Percentiles rank a stretch among this genome's conserved stretches.
Conservation (phyloP, 2,329 filamentous ascomycete genomes). For the Pyricularia grisea region DNA sequence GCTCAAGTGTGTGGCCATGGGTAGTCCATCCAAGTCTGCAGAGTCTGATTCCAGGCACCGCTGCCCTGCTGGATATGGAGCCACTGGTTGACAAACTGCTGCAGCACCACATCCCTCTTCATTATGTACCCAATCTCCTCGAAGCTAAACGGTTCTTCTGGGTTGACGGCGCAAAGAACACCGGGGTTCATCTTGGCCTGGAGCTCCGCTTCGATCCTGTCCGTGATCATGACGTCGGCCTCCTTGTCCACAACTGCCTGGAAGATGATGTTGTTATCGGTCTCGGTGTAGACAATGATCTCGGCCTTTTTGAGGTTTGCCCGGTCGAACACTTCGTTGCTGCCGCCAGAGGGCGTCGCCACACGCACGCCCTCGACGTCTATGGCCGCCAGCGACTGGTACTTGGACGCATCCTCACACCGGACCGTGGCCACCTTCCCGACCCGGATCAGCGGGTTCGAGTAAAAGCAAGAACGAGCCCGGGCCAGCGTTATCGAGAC, state of each 20-base stretch:
- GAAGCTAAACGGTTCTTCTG: constrained; percentile 2
- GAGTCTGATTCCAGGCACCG: background rate
- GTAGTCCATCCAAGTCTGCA: constrained; percentile 2
- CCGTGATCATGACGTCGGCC: constrained; percentile 5
- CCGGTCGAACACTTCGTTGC: constrained; percentile 3
- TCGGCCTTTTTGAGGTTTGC: background rate
- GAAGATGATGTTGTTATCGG: constrained; percentile 5
- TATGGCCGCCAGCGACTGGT: constrained; percentile 2
- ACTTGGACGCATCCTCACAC: background rate
- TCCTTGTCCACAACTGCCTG: constrained; percentile 1
- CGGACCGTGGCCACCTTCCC: constrained; percentile 3
- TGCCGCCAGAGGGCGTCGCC: constrained; percentile 2
- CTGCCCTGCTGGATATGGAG: constrained; percentile 2
- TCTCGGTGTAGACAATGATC: constrained; percentile 3
- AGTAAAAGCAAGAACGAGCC: background rate
- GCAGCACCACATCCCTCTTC: background rate
- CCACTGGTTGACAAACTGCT: constrained; percentile 4
- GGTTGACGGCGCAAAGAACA: constrained; percentile 3
- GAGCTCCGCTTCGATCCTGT: constrained; percentile 24
- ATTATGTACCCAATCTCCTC: constrained; percentile 4
- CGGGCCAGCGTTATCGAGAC: constrained; percentile 1
- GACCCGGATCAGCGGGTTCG: background rate
- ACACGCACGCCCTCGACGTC: constrained; percentile 1
- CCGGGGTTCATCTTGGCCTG: constrained; percentile 11
- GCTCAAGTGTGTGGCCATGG: constrained; percentile 1